Conservation (phyloP, 345 rosid genomes). For the Aquilaria malaccensis region DNA sequence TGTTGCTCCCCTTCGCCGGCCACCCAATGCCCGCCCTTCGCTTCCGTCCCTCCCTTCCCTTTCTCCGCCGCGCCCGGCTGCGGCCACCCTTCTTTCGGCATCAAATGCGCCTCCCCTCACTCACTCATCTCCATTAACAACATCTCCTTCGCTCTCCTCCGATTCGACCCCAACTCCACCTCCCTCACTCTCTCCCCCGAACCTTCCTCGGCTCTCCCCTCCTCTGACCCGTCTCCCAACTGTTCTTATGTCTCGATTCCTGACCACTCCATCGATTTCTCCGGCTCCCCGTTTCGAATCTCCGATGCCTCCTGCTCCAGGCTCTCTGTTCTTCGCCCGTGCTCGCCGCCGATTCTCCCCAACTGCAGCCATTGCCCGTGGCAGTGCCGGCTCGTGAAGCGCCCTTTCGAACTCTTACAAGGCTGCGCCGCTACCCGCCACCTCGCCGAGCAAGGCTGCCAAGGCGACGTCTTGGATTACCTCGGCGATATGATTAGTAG, state of each 20-base stretch:
- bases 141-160: constrained; percentile 50
- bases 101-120: constrained; percentile 59
- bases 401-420: constrained; percentile 48
- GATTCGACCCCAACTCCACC: constrained; percentile 37
- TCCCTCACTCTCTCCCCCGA: constrained; percentile 47
- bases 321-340: constrained; percentile 55
- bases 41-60: constrained; percentile 54
- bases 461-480: constrained; percentile 41
- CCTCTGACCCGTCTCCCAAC: constrained; percentile 24
- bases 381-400: constrained; percentile 53
- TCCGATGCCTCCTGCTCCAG: constrained; percentile 79
- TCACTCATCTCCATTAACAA: constrained; percentile 58
- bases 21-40: constrained; percentile 64
- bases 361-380: constrained; percentile 56
- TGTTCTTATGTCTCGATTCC: constrained; percentile 24
- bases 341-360: constrained; percentile 39
- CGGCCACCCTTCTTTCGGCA: constrained; percentile 75
- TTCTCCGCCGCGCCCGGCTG: constrained; percentile 67
- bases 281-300: constrained; percentile 65
- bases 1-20: constrained; percentile 20
- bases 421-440: constrained; percentile 46
- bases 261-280: constrained; percentile 39
- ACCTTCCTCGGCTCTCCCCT: not conserved
- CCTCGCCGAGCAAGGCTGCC: constrained; percentile 55
- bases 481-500: constrained; percentile 35